Conservation (phyloP, 2,329 filamentous ascomycete genomes). For the Aureobasidium sp. region DNA sequence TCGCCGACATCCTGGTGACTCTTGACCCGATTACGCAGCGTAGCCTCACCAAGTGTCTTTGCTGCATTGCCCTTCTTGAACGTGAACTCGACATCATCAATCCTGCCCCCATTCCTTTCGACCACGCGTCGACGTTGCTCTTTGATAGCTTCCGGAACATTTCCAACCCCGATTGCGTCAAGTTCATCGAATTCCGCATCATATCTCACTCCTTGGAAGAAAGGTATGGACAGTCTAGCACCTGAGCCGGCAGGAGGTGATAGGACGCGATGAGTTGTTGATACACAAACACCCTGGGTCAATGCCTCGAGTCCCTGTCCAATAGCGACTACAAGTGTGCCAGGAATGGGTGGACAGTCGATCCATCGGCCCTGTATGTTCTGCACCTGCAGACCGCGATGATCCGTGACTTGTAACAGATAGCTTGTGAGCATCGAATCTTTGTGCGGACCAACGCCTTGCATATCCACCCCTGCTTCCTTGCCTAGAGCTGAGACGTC, state of each 20-base stretch:
- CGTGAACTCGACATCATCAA: constrained; percentile 80
- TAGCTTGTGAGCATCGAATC: constrained; percentile 79
- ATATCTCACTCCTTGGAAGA: constrained; percentile 80
- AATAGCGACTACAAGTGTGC: constrained; percentile 79
- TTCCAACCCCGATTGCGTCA: constrained; percentile 31
- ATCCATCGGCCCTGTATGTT: constrained; percentile 74
- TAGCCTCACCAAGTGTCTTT: constrained; percentile 51
- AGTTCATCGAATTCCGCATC: constrained; percentile 75
- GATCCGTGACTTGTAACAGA: constrained; percentile 70
- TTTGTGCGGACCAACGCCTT: constrained; percentile 70
- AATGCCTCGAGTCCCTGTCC: constrained; percentile 82
- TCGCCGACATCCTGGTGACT: constrained; percentile 83
- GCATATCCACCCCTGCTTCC: constrained; percentile 44
- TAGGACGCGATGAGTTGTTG: constrained; percentile 78
- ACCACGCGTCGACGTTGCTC: constrained; percentile 55
- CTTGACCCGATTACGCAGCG: constrained; percentile 75
- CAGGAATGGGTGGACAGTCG: constrained; percentile 67
- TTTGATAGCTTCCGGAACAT: constrained; percentile 55
- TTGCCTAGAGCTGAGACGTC: background rate
- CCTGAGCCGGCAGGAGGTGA: constrained; percentile 63
- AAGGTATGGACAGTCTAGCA: constrained; percentile 71
- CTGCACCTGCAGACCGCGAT: constrained; percentile 74
- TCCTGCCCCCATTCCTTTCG: constrained; percentile 46
- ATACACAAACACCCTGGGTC: constrained; percentile 72
- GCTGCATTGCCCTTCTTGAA: constrained; percentile 58